Evolutionary conservation across 352 stramenopile species (phyloP).

Genomic region (Pythium graminicola): DNA sequence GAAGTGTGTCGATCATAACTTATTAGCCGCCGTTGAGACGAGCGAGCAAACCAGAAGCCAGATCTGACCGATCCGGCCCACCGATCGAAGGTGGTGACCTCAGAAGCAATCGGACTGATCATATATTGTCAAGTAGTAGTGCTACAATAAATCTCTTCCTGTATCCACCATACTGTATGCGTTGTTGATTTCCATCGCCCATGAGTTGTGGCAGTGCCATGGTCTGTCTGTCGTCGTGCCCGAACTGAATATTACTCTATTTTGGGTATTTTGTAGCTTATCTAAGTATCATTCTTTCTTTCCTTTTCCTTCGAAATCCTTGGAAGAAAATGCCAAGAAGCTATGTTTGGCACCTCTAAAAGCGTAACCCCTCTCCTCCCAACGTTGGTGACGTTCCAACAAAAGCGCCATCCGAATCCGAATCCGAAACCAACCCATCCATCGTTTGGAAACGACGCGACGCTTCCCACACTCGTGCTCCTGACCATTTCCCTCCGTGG

Average conservation of each 20-base stretch:
- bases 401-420: constrained; percentile 7
- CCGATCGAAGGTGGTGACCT: constrained; percentile 17
- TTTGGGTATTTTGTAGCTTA: neutral
- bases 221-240: no score
- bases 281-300: neutral
- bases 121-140: neutral
- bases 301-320: no score
- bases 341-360: neutral
- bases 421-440: constrained; percentile 4
- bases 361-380: constrained; percentile 1
- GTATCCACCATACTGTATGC: no score
- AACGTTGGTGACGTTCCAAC: neutral
- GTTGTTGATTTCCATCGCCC: no score
- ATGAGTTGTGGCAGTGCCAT: no score
- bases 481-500: neutral
- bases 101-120: no score
- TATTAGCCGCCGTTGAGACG: no score
- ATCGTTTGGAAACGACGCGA: constrained; percentile 9
- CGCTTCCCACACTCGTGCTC: neutral
- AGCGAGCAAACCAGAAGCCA: no score
- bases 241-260: neutral
- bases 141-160: no score
- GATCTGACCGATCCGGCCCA: neutral
- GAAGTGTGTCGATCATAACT: no score
- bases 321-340: constrained; percentile 7